A percentile compares a stretch with the other conserved stretches of the same genome.
Conservation (phyloP, 2,329 filamentous ascomycete species). For the Colletotrichum lentis region DNA sequence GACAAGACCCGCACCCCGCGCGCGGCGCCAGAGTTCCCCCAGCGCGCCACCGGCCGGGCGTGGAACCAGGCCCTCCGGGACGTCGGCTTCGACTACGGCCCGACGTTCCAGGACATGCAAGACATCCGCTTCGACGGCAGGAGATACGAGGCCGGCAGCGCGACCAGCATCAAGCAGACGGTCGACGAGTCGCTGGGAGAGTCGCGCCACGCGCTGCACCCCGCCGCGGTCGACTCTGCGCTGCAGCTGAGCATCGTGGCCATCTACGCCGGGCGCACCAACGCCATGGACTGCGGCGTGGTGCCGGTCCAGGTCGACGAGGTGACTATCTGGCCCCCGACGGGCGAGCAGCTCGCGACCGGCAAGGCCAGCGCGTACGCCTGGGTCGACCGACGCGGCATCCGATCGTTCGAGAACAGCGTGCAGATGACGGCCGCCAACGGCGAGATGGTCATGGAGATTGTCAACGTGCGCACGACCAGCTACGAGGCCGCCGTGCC, state of each 20-base stretch:
- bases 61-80: conserved; percentile 42
- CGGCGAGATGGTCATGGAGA: conserved; percentile 44
- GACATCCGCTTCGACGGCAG: conserved; percentile 44
- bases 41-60: conserved; percentile 44
- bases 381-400: conserved; percentile 41
- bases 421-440: conserved; percentile 42
- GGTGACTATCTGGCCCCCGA: conserved; percentile 42
- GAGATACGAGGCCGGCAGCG: conserved; percentile 39
- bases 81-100: conserved; percentile 52
- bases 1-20: too few species aligned
- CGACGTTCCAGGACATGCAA: conserved; percentile 49
- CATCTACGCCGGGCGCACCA: conserved; percentile 44
- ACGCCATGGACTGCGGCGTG: conserved; percentile 44
- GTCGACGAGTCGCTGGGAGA: conserved; percentile 45
- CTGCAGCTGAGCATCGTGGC: conserved; percentile 47
- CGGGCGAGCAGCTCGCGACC: conserved; percentile 27
- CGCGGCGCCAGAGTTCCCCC: conserved; percentile 33
- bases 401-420: conserved; percentile 40
- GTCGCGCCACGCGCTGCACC: conserved; percentile 52
- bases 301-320: conserved; percentile 45
- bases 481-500: conserved; percentile 46
- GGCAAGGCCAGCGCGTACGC: conserved; percentile 40
- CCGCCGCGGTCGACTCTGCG: conserved; percentile 49
- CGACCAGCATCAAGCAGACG: conserved; percentile 37
- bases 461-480: conserved; percentile 41